Evolutionary conservation across 768 basidiomycete species (phyloP), one percentile per base, ranked within the genome.

Genomic region (Mycena leptocephala): DNA sequence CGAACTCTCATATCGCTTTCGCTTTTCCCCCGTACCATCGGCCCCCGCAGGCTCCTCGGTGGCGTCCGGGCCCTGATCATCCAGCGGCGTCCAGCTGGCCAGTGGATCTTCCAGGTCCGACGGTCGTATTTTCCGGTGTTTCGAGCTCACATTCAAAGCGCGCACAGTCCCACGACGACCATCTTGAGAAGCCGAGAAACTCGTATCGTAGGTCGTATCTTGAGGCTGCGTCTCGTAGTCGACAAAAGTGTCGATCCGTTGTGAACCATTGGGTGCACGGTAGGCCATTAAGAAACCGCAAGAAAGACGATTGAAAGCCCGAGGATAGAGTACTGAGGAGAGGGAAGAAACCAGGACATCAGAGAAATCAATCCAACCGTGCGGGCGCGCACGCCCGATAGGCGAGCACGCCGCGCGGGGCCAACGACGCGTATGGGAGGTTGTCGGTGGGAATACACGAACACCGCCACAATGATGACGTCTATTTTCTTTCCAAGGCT

Each of bases 1-100:
- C 14, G 66, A 68, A 22, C 51, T 68, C 4, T 68, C 48, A 22
- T 68, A 68, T 14, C 66, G n/a, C 18, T 68, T 68, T 33, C 53
- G 2, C 35, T 68, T 68, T 1, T 37, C 58, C 18, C 53, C 51
- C 26, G 6, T 24, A 2, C 8, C 33, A 5, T 51, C 16, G 3
- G 11, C 33, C 5, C 26, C 33, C 2, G 55, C 66, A 3, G n/a
- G n/a, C n/a, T 18, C 35, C 2, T 26, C 35, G 4, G 13, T 13
- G 35, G 16, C 35, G 2, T 51, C 46, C 1, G 4, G 3, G 18
- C 1, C 35, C 70, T 0, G 32, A 30, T n/a, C n/a, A n/a, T n/a
- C n/a, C 7, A 73, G 10, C 0, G 64, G 71, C 2, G 46, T 20
- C 71, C 71, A 72, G 18, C n/a, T 18, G 0, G 16, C n/a, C 32